Evolutionary conservation across 1,139 yeast species (phyloP), one percentile per base, ranked within the genome.

Genomic region (Blastobotrys raffinosifermentans): DNA sequence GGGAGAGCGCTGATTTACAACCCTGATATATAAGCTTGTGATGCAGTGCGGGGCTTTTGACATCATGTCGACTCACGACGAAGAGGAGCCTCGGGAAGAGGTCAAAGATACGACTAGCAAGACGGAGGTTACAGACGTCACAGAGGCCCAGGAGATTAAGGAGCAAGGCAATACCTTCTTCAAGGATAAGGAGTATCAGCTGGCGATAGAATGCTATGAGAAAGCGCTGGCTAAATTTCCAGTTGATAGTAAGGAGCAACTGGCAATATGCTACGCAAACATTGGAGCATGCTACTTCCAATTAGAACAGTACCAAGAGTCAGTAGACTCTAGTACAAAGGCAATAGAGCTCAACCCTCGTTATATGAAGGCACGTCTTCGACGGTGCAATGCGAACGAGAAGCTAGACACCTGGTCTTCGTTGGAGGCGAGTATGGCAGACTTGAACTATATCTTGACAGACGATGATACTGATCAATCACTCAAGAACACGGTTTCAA

Each of bases 231-330:
- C 67, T 26, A 41, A 37, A 4, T 49, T 54, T 30, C 56, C 58
- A 1, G 37, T 31, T 4, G 44, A 48, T 35, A 49, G 29, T 13
- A 75, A 74, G 46, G 61, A 70, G 2, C 51, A 60, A n/a, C 74
- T 77, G 42, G 78, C 89, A 0, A 70, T 84, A 19, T 77, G 75
- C 49, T 80, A 64, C 55, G 77, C 89, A 14, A 85, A 85, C 58
- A 66, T 91, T 47, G 89, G 94, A 0, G 87, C 84, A 46, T 87
- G 80, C 8, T 78, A 82, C 44, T 71, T 81, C 50, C 77, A 80
- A 54, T 55, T 78, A 44, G 93, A 83, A 48, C 75, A 77, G 48
- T 83, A 80, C 60, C 89, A 89, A 4, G 69, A 72, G 38, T 83
- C 91, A 1, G 73, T 83, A 3, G 66, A 62, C 13, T 87, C 82